Evolutionary conservation across 768 basidiomycete species (phyloP), one percentile per base, ranked within the genome.

Genomic region (Vararia minispora): DNA sequence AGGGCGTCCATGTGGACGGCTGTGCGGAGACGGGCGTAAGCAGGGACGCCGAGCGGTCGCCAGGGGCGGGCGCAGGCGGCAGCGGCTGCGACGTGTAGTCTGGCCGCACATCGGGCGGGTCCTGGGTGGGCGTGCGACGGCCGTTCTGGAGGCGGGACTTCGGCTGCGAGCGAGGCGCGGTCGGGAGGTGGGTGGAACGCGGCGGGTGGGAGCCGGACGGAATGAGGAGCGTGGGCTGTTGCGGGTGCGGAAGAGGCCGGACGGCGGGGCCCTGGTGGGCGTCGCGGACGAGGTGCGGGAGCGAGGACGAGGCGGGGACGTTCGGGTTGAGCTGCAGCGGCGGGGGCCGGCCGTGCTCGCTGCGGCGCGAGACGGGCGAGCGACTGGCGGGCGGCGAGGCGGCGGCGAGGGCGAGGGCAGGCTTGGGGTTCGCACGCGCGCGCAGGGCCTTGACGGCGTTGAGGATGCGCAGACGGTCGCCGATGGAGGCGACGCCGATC

Each of bases 401-500:
- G 13, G 33, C 33, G 12, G 14, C 14, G 21, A 34, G 14, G 18
- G 13, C 12, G 14, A 13, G 13, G 33, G 18, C n/a, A 4, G 17
- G 3, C 32, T 23, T 28, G 50, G 41, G 1, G 40, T 27, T 14
- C 37, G 29, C 17, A 43, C 42, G 8, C 44, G 46, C 6, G 45
- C 92, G 66, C 12, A 98, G 66, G 5, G 63, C 55, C 54, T 90
- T 91, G 43, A 99, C 83, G 1, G 79, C 94, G 41, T 76, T 82
- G 14, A 89, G 52, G 35, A 99, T 83, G 53, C 88, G 72, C 6
- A 97, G 74, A 34, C 92, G 67, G 59, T 99, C 95, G 9, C 95
- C 95, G 28, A 99, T 81, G 58, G 82, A 88, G 23, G 67, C 51
- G 21, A 99, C 73, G 11, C 84, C 84, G 76, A 98, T 86, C 60